Evolutionary conservation across 2,329 filamentous ascomycete genomes (phyloP).

Genomic region (Aureobasidium sp.): DNA sequence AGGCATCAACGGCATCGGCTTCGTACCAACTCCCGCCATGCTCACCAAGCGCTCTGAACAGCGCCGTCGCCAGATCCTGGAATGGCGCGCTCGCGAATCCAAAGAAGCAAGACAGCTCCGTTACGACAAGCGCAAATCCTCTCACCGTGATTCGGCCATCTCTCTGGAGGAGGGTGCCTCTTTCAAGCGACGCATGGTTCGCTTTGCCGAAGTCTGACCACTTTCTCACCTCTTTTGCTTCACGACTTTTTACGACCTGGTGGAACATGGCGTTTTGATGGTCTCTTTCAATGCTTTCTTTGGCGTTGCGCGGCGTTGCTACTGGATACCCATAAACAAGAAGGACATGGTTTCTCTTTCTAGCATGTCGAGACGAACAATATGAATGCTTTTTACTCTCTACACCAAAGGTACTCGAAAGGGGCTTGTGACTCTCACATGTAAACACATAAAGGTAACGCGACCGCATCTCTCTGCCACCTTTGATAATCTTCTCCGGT

Average conservation of each 20-base stretch:
- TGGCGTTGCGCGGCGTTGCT: background rate
- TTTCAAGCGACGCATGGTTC: conserved; percentile 14
- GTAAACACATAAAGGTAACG: no score
- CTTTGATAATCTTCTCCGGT: no score
- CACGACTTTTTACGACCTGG: background rate
- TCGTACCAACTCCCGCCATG: conserved; percentile 51
- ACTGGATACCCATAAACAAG: conserved; percentile 8
- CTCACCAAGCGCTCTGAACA: conserved; percentile 48
- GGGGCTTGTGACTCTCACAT: no score
- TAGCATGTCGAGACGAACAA: background rate
- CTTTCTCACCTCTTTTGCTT: background rate
- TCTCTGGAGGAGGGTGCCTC: conserved; percentile 5
- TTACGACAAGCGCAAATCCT: conserved; percentile 39
- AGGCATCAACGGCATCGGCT: conserved; percentile 56
- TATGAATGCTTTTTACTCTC: background rate
- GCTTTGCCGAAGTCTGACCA: conserved; percentile 14
- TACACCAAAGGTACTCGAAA: background rate
- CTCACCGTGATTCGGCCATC: conserved; percentile 5
- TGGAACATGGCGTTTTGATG: background rate
- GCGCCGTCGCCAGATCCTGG: conserved; percentile 48
- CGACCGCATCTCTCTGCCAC: no score
- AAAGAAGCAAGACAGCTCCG: conserved; percentile 49
- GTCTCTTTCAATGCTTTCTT: background rate
- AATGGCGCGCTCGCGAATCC: conserved; percentile 51
- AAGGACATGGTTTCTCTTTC: background rate